Percentiles rank a stretch among this genome's conserved stretches.
Conservation (phyloP, 352 stramenopile species). For the Phytophthora pseudosyringae region DNA sequence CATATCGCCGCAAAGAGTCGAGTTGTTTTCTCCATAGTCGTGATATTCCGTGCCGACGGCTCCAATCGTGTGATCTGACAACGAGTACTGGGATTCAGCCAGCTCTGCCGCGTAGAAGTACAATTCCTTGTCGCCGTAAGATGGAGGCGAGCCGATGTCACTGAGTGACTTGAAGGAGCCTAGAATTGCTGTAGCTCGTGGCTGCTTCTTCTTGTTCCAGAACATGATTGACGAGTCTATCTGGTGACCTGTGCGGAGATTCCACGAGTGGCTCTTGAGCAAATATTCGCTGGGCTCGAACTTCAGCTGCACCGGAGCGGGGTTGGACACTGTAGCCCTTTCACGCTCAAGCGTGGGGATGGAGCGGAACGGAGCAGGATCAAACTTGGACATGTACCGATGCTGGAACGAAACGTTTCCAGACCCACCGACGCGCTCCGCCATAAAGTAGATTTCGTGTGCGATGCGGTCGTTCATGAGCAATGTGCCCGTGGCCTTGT, state of each 20-base stretch:
- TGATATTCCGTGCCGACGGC: constrained; percentile 28
- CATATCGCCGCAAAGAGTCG: constrained; percentile 34
- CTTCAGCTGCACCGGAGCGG: constrained; percentile 17
- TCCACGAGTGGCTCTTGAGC: constrained; percentile 53
- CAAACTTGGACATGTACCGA: constrained; percentile 46
- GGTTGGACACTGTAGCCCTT: constrained; percentile 30
- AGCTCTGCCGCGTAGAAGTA: constrained; percentile 64
- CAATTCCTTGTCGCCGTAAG: constrained; percentile 61
- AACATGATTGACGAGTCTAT: constrained; percentile 63
- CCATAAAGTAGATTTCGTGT: constrained; percentile 43
- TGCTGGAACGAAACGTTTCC: constrained; percentile 34
- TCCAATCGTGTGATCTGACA: constrained; percentile 49
- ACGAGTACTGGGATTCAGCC: constrained; percentile 51
- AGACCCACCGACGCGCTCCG: constrained; percentile 12
- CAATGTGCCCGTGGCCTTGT: constrained; percentile 39
- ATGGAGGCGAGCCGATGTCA: constrained; percentile 32
- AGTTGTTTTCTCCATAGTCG: constrained; percentile 32
- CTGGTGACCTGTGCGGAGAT: constrained; percentile 52
- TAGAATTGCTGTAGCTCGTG: constrained; percentile 53
- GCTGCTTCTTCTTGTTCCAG: constrained; percentile 58
- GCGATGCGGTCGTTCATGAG: constrained; percentile 58
- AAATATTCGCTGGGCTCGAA: constrained; percentile 46
- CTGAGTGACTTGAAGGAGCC: constrained; percentile 43
- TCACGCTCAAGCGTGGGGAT: constrained; percentile 32
- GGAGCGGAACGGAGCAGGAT: constrained; percentile 37